Percentiles rank a stretch among this genome's conserved stretches.
These are phyloP conservation scores for Wallacemonas sp. DNA, from an alignment of 208 protist genomes.

Conservation along the genomic window DNA sequence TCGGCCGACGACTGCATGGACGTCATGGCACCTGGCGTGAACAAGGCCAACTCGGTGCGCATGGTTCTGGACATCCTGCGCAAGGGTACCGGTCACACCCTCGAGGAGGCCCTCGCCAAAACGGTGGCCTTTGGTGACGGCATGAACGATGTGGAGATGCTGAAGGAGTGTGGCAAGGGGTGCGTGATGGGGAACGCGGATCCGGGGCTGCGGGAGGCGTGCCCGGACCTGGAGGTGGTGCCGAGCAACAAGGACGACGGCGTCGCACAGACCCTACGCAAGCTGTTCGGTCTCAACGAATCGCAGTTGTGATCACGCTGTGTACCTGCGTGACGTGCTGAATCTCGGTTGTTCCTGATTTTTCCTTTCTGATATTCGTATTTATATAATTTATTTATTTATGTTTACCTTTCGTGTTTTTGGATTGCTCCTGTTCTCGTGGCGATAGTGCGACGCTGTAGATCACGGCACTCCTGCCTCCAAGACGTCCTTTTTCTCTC, in stretches of 20 bases:
- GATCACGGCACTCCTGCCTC: no score
- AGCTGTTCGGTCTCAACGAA: constrained; percentile 30
- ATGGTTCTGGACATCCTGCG: constrained; percentile 25
- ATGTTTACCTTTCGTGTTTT: no score
- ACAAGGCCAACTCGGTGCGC: constrained; percentile 31
- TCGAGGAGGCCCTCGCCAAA: constrained; percentile 12
- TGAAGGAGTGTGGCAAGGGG: constrained; percentile 39
- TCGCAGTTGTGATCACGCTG: no score
- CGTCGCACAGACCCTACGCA: constrained; percentile 42
- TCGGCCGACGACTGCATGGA: constrained; percentile 44
- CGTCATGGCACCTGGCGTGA: constrained; percentile 33
- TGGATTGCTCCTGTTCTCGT: no score
- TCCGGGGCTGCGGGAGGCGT: constrained; percentile 33
- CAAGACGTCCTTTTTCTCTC: no score
- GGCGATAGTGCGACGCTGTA: no score
- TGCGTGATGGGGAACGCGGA: constrained; percentile 58
- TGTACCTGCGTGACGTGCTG: no score
- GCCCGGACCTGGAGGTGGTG: constrained; percentile 46
- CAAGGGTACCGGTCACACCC: not conserved
- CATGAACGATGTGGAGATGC: constrained; percentile 59
- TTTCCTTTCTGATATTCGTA: no score
- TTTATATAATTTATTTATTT: no score
- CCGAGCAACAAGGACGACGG: constrained; percentile 45
- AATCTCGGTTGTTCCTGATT: no score
- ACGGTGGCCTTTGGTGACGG: constrained; percentile 66